phyloP scores from a whole-genome alignment of 495 filamentous ascomycete genomes.

The Bryoglossum gracile region DNA sequence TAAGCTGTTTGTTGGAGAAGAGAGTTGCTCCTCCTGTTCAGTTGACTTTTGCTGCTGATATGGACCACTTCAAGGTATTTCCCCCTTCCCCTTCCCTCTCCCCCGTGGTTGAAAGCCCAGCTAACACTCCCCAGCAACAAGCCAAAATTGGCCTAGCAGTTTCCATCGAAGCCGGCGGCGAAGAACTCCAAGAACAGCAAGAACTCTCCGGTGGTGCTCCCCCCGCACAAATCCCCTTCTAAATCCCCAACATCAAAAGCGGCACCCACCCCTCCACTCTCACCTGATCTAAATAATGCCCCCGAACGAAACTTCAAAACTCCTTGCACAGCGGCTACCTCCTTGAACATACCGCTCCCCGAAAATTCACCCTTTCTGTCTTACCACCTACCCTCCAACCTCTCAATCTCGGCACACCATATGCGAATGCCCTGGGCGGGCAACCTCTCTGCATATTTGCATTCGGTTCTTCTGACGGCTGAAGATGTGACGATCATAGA shows the following conservation, averaged over 20 bases:
- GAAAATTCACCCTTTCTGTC: too few species aligned
- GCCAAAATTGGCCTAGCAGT: slow-evolving; percentile 93
- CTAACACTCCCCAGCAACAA: slow-evolving; percentile 58
- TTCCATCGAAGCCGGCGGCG: slow-evolving; percentile 80
- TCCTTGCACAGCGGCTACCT: slow-evolving; percentile 5
- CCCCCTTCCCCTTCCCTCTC: too few species aligned
- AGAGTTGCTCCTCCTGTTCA: slow-evolving; percentile 81
- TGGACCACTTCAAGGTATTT: slow-evolving; percentile 92
- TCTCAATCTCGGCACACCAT: slow-evolving; percentile 18
- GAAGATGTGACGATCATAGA: slow-evolving; percentile 27
- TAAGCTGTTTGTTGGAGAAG: slow-evolving; percentile 92
- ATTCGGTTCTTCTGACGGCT: slow-evolving; percentile 12
- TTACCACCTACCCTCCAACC: slow-evolving; percentile 9
- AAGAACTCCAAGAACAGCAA: slow-evolving; percentile 90
- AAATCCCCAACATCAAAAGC: slow-evolving; percentile 25
- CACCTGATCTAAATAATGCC: slow-evolving; percentile 24
- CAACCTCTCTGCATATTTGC: slow-evolving; percentile 20
- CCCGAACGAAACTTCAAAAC: not conserved
- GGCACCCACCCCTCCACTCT: slow-evolving; percentile 23
- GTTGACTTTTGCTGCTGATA: slow-evolving; percentile 92
- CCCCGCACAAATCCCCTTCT: slow-evolving; percentile 50
- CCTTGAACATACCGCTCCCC: slow-evolving; percentile 18
- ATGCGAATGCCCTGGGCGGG: slow-evolving; percentile 11
- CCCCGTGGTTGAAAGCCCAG: slow-evolving; percentile 20
- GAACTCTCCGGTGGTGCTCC: slow-evolving; percentile 46